phyloP scores from a whole-genome alignment of 306 rosid genomes.

The Cyclanthera cordifolia region DNA sequence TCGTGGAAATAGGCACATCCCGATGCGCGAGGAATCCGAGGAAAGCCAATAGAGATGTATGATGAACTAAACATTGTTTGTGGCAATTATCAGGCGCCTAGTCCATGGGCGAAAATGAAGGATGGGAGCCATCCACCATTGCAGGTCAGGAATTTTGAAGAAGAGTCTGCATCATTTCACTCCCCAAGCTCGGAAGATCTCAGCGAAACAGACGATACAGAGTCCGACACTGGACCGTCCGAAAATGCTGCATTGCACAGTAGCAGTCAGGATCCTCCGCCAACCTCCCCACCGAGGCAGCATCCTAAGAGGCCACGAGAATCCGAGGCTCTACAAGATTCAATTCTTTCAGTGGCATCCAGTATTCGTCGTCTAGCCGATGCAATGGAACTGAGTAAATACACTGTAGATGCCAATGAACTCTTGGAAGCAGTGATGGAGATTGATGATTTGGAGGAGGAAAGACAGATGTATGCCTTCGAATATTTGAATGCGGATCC shows the following conservation, averaged over 20 bases:
- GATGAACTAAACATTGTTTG: slow-evolving; percentile 77
- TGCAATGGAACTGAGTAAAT: slow-evolving; percentile 46
- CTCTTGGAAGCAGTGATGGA: slow-evolving; percentile 71
- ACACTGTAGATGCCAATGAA: slow-evolving; percentile 40
- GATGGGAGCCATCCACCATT: slow-evolving; percentile 28
- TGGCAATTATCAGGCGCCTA: slow-evolving; percentile 69
- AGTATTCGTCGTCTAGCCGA: slow-evolving; percentile 63
- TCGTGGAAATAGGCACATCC: slow-evolving; percentile 51
- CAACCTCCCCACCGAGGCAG: slow-evolving; percentile 33
- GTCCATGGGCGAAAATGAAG: slow-evolving; percentile 55
- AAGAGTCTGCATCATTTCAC: slow-evolving; percentile 52
- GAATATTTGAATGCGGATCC: slow-evolving; percentile 71
- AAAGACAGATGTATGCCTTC: slow-evolving; percentile 64
- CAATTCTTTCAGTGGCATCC: slow-evolving; percentile 52
- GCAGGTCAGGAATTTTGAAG: slow-evolving; percentile 39
- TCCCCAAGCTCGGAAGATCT: slow-evolving; percentile 50
- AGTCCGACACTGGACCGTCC: slow-evolving; percentile 42
- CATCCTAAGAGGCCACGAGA: slow-evolving; percentile 42
- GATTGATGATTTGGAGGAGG: slow-evolving; percentile 72
- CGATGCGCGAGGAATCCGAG: slow-evolving; percentile 51
- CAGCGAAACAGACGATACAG: slow-evolving; percentile 60
- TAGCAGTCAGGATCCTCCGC: slow-evolving; percentile 45
- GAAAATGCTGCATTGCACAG: slow-evolving; percentile 53
- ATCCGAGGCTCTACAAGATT: slow-evolving; percentile 58
- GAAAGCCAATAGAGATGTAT: slow-evolving; percentile 68